Evolutionary conservation across 305 asterid species (phyloP), one percentile per base, ranked within the genome.

Genomic region (Salvia sclarea): DNA sequence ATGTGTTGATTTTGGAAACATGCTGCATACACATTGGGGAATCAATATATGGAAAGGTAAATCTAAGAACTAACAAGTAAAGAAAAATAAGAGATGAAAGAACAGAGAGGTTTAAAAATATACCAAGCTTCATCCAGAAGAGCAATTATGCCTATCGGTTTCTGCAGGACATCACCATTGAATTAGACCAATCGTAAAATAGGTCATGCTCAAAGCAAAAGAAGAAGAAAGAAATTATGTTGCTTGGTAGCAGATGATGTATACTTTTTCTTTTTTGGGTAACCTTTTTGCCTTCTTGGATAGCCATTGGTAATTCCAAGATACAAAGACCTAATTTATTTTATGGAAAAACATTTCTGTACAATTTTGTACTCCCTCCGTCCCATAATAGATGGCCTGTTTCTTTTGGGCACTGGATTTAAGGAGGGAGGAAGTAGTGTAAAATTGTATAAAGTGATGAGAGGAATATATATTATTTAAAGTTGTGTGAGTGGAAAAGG

Each of bases 91-190:
- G 41, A 57, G 68, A 73, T 55, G 72, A 81, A 65, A 20, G 28
- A 77, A 48, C 78, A 70, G 64, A 70, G 61, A 76, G 71, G 67
- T 50, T 20, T 53, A 56, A 59, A 56, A 59, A 22, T 75, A 38
- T 91, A 94, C 99, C 99, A 94, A 78, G 99, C 95, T 83, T 94
- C 99, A 81, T 94, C 99, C 83, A 94, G 73, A 59, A 91, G 95
- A 71, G 93, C 91, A 80, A 94, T 87, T 74, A 94, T 79, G 78
- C 99, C 99, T 10, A 91, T 85, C 28, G 99, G 99, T 81, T 87
- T 91, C 99, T 94, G 97, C 95, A 89, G 44, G 64, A 72, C 18
- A 31, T 61, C 35, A 57, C 52, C 73, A 53, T 61, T 48, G 77
- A 18, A 64, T 72, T 57, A 81, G 73, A 74, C 66, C 56, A 54